A percentile compares a stretch with the other conserved stretches of the same genome.
phyloP scores from a whole-genome alignment of 2,329 filamentous ascomycete genomes.

The Stemphylium vesicarium region DNA sequence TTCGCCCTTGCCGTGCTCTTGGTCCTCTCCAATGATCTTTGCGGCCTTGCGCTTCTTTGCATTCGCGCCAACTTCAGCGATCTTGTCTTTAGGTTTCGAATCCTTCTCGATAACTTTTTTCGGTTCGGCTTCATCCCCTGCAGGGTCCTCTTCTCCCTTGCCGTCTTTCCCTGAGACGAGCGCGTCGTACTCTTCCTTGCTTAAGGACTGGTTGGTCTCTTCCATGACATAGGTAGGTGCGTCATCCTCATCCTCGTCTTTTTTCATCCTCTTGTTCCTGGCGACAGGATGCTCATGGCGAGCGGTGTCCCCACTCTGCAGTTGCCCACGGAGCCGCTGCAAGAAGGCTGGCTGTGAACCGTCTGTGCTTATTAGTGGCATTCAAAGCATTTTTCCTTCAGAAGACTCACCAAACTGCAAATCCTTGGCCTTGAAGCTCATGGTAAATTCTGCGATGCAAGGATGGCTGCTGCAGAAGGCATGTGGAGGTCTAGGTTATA shows the following conservation, averaged over 20 bases:
- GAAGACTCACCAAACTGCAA: conserved; percentile 64
- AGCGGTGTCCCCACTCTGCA: conserved; percentile 58
- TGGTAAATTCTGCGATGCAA: conserved; percentile 37
- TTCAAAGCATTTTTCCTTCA: conserved; percentile 32
- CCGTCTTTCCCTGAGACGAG: conserved; percentile 45
- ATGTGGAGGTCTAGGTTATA: conserved; percentile 9
- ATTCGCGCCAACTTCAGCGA: conserved; percentile 40
- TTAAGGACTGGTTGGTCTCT: conserved; percentile 68
- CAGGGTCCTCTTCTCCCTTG: conserved; percentile 13
- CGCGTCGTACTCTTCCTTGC: conserved; percentile 57
- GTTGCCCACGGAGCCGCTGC: conserved; percentile 58
- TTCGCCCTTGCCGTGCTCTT: conserved; percentile 24
- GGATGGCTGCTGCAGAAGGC: conserved; percentile 1
- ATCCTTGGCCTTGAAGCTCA: conserved; percentile 70
- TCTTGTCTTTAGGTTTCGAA: conserved; percentile 36
- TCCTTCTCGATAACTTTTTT: conserved; percentile 9
- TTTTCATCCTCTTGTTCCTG: conserved; percentile 52
- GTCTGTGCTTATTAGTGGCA: conserved; percentile 51
- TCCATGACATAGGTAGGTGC: conserved; percentile 78
- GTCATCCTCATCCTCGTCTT: conserved; percentile 77
- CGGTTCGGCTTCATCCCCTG: conserved; percentile 9
- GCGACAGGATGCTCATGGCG: conserved; percentile 54
- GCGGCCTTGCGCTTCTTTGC: conserved; percentile 48
- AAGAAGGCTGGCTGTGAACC: conserved; percentile 58
- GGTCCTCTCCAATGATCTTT: conserved; percentile 43